A percentile compares a stretch with the other conserved stretches of the same genome.
These are phyloP conservation scores for Musa beccarii DNA, from an alignment of 176 grass and related monocot species.

Conservation along the genomic window DNA sequence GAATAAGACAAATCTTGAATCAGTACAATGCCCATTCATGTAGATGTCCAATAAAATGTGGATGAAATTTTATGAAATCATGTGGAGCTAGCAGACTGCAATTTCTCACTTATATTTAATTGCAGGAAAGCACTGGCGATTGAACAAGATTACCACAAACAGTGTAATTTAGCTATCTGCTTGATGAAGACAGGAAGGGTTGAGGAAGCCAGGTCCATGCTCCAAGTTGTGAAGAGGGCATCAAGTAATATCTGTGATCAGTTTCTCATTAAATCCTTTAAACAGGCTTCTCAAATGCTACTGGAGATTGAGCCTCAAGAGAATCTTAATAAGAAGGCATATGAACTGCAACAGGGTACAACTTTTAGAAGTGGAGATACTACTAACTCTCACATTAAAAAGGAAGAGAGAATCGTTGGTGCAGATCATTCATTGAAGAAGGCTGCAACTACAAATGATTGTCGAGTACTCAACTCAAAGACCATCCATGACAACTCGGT, in stretches of 20 bases:
- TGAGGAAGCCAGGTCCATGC: slow-evolving; percentile 45
- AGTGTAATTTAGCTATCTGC: slow-evolving; percentile 69
- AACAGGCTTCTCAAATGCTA: slow-evolving; percentile 37
- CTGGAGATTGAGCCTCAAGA: slow-evolving; percentile 30
- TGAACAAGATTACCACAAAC: slow-evolving; percentile 52
- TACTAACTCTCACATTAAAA: too few relatives aligned
- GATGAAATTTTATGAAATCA: too few relatives aligned
- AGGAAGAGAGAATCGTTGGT: too few relatives aligned
- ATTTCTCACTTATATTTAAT: slow-evolving; percentile 4
- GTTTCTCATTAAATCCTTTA: slow-evolving; percentile 43
- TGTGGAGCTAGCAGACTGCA: too few relatives aligned
- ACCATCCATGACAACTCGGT: too few relatives aligned
- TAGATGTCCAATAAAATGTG: too few relatives aligned
- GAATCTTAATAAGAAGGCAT: slow-evolving; percentile 32
- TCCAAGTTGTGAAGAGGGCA: slow-evolving; percentile 33
- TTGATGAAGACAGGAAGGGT: slow-evolving; percentile 54
- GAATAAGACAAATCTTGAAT: background rate
- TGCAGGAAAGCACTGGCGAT: slow-evolving; percentile 66
- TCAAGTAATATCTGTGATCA: slow-evolving; percentile 28
- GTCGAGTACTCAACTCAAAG: too few relatives aligned
- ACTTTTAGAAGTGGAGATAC: slow-evolving; percentile 15
- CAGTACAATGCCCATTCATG: too few relatives aligned
- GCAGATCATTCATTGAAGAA: too few relatives aligned
- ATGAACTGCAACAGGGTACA: slow-evolving; percentile 28
- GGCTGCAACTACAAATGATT: too few relatives aligned